These are phyloP conservation scores for Diutina ranongensis DNA, from an alignment of 1,139 yeast genomes.

Conservation along the genomic window DNA sequence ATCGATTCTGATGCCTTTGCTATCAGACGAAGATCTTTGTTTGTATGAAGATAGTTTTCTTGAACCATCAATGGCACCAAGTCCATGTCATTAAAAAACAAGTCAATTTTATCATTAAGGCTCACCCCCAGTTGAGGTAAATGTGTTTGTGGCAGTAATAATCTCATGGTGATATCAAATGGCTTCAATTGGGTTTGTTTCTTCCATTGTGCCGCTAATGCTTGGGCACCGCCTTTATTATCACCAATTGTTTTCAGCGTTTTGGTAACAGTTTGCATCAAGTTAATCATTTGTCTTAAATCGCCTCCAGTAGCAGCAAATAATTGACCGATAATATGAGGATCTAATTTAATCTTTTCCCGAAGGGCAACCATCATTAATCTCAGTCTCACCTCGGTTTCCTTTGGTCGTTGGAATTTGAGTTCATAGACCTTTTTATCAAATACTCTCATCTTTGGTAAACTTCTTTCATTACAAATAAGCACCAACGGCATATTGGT, in stretches of 20 bases:
- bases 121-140: conserved; percentile 40
- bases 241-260: conserved; percentile 54
- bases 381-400: conserved; percentile 68
- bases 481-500: conserved; percentile 86
- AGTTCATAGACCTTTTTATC: conserved; percentile 77
- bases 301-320: conserved; percentile 83
- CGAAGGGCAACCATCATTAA: conserved; percentile 84
- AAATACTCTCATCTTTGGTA: conserved; percentile 94
- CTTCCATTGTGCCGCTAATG: conserved; percentile 65
- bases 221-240: conserved; percentile 19
- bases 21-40: conserved; percentile 53
- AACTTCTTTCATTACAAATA: conserved; percentile 84
- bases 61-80: conserved; percentile 93
- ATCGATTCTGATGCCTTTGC: conserved; percentile 81
- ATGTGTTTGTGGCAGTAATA: conserved; percentile 55
- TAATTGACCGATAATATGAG: conserved; percentile 70
- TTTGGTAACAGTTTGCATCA: conserved; percentile 73
- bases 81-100: conserved; percentile 91
- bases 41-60: conserved; percentile 64
- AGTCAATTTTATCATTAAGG: conserved; percentile 73
- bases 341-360: conserved; percentile 73
- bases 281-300: conserved; percentile 86
- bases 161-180: conserved; percentile 73
- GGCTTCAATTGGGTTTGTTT: conserved; percentile 88
- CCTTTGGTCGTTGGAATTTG: conserved; percentile 83